phyloP scores from a whole-genome alignment of 1,284 basidiomycete species.

The Leucoagaricus sp. region DNA sequence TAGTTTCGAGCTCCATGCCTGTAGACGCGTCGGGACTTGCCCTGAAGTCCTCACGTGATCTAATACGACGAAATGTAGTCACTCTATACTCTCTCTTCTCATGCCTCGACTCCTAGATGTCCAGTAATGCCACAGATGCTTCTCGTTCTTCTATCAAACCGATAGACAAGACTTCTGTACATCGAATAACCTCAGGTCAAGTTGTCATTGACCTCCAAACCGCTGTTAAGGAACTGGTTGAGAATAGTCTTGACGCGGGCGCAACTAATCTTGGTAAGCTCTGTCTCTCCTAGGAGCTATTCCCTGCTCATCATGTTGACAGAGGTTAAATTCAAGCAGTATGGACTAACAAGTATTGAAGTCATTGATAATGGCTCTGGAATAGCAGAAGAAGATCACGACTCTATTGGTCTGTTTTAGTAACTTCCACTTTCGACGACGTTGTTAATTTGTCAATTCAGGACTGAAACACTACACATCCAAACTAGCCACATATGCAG shows the following conservation, averaged over 20 bases:
- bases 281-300: no score
- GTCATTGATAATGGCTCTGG: conserved; percentile 94
- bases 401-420: conserved; percentile 67
- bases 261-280: conserved; percentile 81
- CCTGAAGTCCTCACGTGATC: conserved; percentile 6
- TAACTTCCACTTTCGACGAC: background rate
- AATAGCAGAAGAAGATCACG: conserved; percentile 78
- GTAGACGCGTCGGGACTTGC: background rate
- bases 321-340: conserved; percentile 93
- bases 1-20: background rate
- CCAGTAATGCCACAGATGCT: background rate
- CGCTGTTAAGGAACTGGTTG: conserved; percentile 94
- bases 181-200: conserved; percentile 90
- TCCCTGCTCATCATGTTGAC: background rate
- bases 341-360: conserved; percentile 86
- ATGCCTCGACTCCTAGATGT: background rate
- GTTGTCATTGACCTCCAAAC: conserved; percentile 94
- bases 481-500: conserved; percentile 80
- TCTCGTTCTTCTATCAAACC: conserved; percentile 40
- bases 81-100: no score
- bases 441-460: conserved; percentile 28
- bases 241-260: conserved; percentile 94
- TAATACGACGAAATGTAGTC: background rate
- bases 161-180: conserved; percentile 79
- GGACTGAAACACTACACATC: conserved; percentile 95